Evolutionary conservation across 805 yeast genomes (phyloP).

Genomic region (Kodamaea jinghongensis): DNA sequence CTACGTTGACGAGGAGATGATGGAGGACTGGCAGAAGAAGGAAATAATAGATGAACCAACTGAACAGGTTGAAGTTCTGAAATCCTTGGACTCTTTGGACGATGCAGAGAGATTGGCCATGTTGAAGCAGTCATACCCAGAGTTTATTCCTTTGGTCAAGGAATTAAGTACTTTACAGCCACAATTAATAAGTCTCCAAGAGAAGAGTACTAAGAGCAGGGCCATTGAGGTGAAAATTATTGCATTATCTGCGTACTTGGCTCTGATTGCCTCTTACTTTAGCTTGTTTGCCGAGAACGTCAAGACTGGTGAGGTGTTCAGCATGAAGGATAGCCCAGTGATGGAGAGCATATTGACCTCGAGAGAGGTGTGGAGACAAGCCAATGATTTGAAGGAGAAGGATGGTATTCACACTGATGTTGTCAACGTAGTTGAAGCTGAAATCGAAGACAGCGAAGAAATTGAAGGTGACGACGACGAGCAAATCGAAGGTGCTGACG

Average conservation of each 20-base stretch:
- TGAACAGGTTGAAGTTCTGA: conserved; percentile 17
- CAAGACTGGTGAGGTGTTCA: conserved; percentile 50
- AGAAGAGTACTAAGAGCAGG: conserved; percentile 24
- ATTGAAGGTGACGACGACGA: conserved; percentile 19
- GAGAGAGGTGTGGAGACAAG: conserved; percentile 89
- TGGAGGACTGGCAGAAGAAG: conserved; percentile 73
- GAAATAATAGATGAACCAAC: conserved; percentile 41
- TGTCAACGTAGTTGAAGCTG: conserved; percentile 20
- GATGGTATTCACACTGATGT: conserved; percentile 14
- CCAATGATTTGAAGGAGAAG: conserved; percentile 47
- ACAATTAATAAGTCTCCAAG: conserved; percentile 20
- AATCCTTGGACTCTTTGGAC: conserved; percentile 37
- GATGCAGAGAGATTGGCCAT: conserved; percentile 50
- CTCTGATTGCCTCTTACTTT: conserved; percentile 74
- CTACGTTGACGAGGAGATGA: conserved; percentile 65
- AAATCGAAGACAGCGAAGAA: conserved; percentile 18
- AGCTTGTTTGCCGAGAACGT: conserved; percentile 65
- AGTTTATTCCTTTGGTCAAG: conserved; percentile 69
- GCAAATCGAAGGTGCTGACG: conserved; percentile 16
- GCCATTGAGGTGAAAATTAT: conserved; percentile 51
- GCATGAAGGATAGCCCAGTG: conserved; percentile 82
- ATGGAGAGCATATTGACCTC: conserved; percentile 84
- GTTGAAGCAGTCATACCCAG: conserved; percentile 71
- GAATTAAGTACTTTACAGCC: conserved; percentile 52
- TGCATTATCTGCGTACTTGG: conserved; percentile 77